A percentile compares a stretch with the other conserved stretches of the same genome.
Evolutionary conservation across 345 rosid genomes (phyloP).

Genomic region (Lepidium didymum): DNA sequence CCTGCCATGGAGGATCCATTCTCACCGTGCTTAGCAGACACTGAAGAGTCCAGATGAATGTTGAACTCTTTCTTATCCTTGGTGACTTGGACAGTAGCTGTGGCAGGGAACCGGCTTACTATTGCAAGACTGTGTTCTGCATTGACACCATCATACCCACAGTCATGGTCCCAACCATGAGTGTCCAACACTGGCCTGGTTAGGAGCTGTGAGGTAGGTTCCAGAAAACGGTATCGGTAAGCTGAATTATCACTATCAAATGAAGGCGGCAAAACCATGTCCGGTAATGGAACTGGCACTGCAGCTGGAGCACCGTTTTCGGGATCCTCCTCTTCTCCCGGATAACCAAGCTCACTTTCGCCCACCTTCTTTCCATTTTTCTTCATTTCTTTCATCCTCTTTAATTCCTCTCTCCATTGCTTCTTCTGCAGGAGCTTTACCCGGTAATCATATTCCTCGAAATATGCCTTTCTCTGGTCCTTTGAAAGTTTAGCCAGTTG

Average conservation of each 20-base stretch:
- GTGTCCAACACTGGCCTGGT: slow-evolving; percentile 89
- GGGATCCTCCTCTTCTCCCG: slow-evolving; percentile 63
- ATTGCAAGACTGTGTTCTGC: slow-evolving; percentile 66
- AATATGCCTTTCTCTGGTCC: slow-evolving; percentile 73
- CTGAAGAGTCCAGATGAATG: slow-evolving; percentile 86
- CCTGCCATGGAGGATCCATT: slow-evolving; percentile 90
- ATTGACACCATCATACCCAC: slow-evolving; percentile 93
- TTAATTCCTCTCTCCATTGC: slow-evolving; percentile 84
- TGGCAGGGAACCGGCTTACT: slow-evolving; percentile 58
- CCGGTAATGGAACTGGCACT: slow-evolving; percentile 84
- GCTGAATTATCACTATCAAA: slow-evolving; percentile 83
- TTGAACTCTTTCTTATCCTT: slow-evolving; percentile 96
- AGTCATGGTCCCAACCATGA: slow-evolving; percentile 99
- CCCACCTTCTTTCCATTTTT: slow-evolving; percentile 58
- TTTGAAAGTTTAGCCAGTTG: slow-evolving; percentile 78
- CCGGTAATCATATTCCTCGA: slow-evolving; percentile 92
- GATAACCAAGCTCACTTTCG: slow-evolving; percentile 42
- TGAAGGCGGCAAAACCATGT: slow-evolving; percentile 85
- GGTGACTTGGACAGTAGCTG: slow-evolving; percentile 74
- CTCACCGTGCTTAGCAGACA: slow-evolving; percentile 73
- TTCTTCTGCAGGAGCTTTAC: slow-evolving; percentile 92
- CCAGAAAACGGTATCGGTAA: slow-evolving; percentile 84
- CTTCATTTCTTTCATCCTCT: slow-evolving; percentile 71
- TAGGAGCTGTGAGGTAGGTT: slow-evolving; percentile 74
- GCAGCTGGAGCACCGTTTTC: slow-evolving; percentile 76